These are phyloP conservation scores for Hymenoscyphus scutula DNA, from an alignment of 2,329 filamentous ascomycete genomes.

Conservation along the genomic window DNA sequence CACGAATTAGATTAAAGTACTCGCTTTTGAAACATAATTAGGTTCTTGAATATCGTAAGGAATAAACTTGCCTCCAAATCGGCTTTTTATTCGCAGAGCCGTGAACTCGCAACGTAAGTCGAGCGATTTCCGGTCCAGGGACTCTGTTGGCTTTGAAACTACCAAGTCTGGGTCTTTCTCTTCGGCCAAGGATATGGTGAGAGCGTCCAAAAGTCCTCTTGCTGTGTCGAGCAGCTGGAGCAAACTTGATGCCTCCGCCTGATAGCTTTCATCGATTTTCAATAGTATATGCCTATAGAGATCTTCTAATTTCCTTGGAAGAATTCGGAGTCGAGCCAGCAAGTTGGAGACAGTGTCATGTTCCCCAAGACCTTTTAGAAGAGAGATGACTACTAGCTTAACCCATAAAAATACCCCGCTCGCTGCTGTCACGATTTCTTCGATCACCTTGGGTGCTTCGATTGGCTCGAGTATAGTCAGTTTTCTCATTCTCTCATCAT, in stretches of 20 bases:
- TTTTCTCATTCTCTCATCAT: constrained; percentile 13
- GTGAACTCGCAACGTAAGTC: background rate
- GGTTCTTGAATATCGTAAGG: background rate
- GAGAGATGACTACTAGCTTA: constrained; percentile 18
- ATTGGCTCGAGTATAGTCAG: constrained; percentile 4
- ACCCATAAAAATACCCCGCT: constrained; percentile 31
- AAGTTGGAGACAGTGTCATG: constrained; percentile 17
- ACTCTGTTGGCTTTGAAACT: too few species aligned
- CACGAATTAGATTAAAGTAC: too few species aligned
- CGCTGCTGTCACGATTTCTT: constrained; percentile 17
- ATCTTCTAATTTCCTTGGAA: constrained; percentile 14
- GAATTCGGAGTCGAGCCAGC: constrained; percentile 1
- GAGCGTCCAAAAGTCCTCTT: background rate
- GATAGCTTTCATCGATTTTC: background rate
- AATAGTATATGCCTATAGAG: constrained; percentile 15
- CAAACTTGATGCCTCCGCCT: background rate
- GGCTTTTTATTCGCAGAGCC: background rate
- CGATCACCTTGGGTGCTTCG: constrained; percentile 3
- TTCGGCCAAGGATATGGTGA: background rate
- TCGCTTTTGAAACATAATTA: too few species aligned
- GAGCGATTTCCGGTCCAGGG: background rate
- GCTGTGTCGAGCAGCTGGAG: background rate
- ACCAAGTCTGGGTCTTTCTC: background rate
- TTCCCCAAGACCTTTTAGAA: constrained; percentile 16
- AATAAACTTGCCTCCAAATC: background rate